Base-by-base conservation (phyloP, 1,139 yeast species). In the Diutina rugosa region DNA sequence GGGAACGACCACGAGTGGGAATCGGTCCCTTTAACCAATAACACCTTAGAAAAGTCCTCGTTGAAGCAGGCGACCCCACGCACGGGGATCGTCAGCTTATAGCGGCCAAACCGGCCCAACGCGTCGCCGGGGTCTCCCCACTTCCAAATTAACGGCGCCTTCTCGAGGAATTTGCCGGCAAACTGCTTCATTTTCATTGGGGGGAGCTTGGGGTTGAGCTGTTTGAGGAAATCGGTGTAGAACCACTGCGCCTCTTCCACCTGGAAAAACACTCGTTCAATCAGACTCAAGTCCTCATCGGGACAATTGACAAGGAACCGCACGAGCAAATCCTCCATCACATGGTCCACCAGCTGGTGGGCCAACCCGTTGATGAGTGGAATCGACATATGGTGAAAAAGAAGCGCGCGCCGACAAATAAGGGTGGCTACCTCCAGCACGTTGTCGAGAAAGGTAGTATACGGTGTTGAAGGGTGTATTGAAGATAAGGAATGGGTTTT, bases 211-310 rank as follows among this genome's bases (percentile, higher is more conserved):
- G 95, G 95, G 67, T 90, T 87, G 64, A 85, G 73, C 54, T 80
- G 82, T 46, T 93, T 80, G 16, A 87, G 77, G 65, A 87, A 91
- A 70, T 95, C 99, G 55, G 89, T 82, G 68, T 91, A 95, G 68
- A 88, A 95, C 99, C 99, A 95, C 65, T 90, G 97, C 1, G 99
- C 99, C 69, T 95, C 99, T 74, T 95, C 99, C 51, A 95, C 85
- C 67, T 91, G 97, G 72, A 95, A 95, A 65, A 90, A 82, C 46
- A 91, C 87, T 65, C 99, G 78, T 63, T 90, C 97, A 55, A 88
- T 82, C 26, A 93, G 81, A 41, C 93, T 83, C 57, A 91, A 72
- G 68, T 93, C 99, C 66, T 91, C 98, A 14, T 82, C 82, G 6
- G 99, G 98, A 56, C 93, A 87, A 72, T 93, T 95, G 59, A 91